Evolutionary conservation across 495 filamentous ascomycete species (phyloP), one percentile per base, ranked within the genome.

Genomic region (Talaromyces stipitatus): DNA sequence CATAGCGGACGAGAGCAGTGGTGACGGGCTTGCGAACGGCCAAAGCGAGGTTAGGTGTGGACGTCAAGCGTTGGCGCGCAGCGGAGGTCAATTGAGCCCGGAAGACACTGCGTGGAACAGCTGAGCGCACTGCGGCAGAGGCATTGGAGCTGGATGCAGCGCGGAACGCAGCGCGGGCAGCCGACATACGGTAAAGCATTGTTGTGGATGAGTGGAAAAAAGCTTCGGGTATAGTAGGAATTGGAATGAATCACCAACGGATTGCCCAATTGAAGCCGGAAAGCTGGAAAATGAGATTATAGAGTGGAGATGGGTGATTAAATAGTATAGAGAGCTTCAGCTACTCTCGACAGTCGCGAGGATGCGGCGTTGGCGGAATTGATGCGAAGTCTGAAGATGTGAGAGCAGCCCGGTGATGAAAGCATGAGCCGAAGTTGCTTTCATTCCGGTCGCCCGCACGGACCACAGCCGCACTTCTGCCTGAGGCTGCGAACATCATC

Each of bases 1-100:
- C 62, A 61, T 76, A 67, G 54, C 78, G 78, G 61, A 79, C 69
- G 28, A 81, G 73, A 43, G 78, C 77, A 20, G 76, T 79, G 65
- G 72, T 78, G 26, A 82, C 69, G 45, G 78, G 78, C 69, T 76
- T 77, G 67, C 69, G 75, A 58, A 69, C 62, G 58, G 72, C 68
- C 56, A 82, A 71, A 66, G 77, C 69, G 57, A 72, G 65, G 61
- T 62, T 71, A 54, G 69, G 60, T 50, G 66, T 55, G 38, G 67
- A n/a, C n/a, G n/a, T 61, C 64, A 67, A 65, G 61, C 70, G 70
- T 64, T 51, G 56, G 64, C 68, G 67, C 67, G 65, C 70, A 58
- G 72, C 68, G 46, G 73, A 72, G 61, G 72, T 73, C 72, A 78
- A 69, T 62, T 66, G 72, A 56, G 75, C 75, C 62, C 70, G 75